Base-by-base conservation (phyloP, 2,329 filamentous ascomycete genomes). In the Immersiporthe knoxdaviesiana region DNA sequence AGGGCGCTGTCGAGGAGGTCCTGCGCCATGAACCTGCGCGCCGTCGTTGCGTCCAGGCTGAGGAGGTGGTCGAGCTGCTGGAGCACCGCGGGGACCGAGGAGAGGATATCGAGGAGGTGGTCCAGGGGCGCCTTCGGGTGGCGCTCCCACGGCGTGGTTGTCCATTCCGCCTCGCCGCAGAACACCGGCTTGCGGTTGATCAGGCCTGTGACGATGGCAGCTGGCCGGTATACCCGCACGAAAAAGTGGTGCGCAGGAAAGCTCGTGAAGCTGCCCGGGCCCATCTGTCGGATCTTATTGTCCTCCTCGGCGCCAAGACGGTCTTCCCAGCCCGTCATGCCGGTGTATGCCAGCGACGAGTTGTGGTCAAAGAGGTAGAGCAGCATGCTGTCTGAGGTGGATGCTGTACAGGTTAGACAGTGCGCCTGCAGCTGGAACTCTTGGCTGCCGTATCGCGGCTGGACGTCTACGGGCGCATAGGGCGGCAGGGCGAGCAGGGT, bases 211-310 rank as follows among this genome's bases (percentile, higher is more conserved):
- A 79, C 79, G 58, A 84, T 79, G 60, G 83, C 84, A 62, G 79
- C 81, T 18, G 83, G 85, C 32, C 87, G 82, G 72, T 85, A 88
- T 6, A 88, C 80, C 14, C 85, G 81, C 32, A 83, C 82, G 68
- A 88, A 88, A 74, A 86, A 88, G 73, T 88, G 86, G 69, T 88
- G 87, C 14, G 83, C 80, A 1, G 87, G 87, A 66, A 88, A 88
- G 0, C 76, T 76, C 50, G 79, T 79, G 70, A 87, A 88, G 56
- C 78, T 75, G 3, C 77, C 76, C 0, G 87, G 84, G 0, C 85
- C 85, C 24, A 79, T 75, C 32, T 78, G 79, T 61, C 79, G 79
- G 63, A 86, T 76, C 12, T 72, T 70, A 68, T 79, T 70, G 68
- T 79, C 79, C 65, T 74, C 73, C 47, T 81, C 76, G 21, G 78